A percentile compares a stretch with the other conserved stretches of the same genome.
Conservation (phyloP, 352 stramenopile genomes). For the Elongisporangium senticosum region DNA sequence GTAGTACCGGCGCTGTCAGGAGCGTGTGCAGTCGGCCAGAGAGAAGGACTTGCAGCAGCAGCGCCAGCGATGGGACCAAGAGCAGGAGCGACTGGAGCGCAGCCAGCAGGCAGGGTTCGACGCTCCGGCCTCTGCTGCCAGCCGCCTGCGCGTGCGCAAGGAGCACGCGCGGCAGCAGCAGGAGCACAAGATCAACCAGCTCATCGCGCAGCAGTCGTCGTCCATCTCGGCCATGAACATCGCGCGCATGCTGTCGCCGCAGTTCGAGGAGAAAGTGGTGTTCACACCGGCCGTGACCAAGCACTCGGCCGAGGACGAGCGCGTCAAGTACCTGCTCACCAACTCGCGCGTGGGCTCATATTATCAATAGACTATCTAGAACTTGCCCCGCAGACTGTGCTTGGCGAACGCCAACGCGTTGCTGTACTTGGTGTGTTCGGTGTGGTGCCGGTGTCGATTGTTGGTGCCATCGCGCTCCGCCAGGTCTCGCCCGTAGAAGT, state of each 20-base stretch:
- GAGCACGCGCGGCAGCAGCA: conserved; percentile 32
- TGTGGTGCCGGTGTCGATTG: conserved; percentile 39
- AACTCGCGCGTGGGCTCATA: conserved; percentile 49
- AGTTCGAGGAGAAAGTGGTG: conserved; percentile 53
- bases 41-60: conserved; percentile 26
- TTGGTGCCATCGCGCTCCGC: conserved; percentile 39
- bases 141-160: conserved; percentile 45
- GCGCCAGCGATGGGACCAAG: conserved; percentile 16
- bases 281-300: conserved; percentile 44
- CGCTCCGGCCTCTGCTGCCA: conserved; percentile 31
- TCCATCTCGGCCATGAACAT: conserved; percentile 81
- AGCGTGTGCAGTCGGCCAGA: conserved; percentile 34
- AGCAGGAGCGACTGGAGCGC: conserved; percentile 25
- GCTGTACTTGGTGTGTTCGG: conserved; percentile 65
- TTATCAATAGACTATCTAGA: conserved; percentile 52
- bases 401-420: conserved; percentile 49
- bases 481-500: conserved; percentile 51
- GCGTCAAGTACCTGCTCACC: conserved; percentile 54
- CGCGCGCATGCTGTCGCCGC: conserved; percentile 67
- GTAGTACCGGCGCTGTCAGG: conserved; percentile 46
- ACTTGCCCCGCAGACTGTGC: conserved; percentile 49
- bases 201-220: conserved; percentile 67
- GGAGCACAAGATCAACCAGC: conserved; percentile 47
- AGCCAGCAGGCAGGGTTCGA: conserved; percentile 25
- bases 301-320: conserved; percentile 52